A percentile compares a stretch with the other conserved stretches of the same genome.
Evolutionary conservation across 2,329 filamentous ascomycete genomes (phyloP).

Genomic region (Stachybotrys echinatus): DNA sequence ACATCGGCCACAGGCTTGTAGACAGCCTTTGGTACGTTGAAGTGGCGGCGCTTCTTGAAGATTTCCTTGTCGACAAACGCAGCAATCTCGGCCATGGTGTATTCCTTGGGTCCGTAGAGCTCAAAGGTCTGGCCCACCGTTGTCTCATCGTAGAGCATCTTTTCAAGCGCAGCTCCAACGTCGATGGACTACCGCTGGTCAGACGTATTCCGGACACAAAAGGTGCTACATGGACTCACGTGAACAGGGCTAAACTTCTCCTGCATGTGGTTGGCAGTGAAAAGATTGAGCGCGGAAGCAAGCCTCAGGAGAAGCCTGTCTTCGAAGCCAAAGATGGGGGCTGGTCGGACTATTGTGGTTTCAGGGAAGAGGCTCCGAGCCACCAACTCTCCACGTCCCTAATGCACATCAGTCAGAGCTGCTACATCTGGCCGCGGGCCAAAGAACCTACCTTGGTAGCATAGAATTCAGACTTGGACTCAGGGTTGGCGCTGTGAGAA

Average conservation of each 20-base stretch:
- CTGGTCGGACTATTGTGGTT: constrained; percentile 91
- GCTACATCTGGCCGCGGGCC: neutral
- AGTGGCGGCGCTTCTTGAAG: constrained; percentile 78
- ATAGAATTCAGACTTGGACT: constrained; percentile 85
- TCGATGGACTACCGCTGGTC: constrained; percentile 69
- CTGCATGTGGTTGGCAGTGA: constrained; percentile 91
- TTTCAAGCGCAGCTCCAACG: constrained; percentile 81
- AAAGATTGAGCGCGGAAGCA: constrained; percentile 71
- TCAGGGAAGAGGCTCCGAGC: constrained; percentile 90
- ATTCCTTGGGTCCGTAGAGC: constrained; percentile 89
- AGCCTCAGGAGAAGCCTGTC: constrained; percentile 86
- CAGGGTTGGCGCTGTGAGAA: constrained; percentile 79
- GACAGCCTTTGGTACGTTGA: constrained; percentile 81
- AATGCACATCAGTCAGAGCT: constrained; percentile 9
- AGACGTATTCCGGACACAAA: neutral
- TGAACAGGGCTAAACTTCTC: constrained; percentile 90
- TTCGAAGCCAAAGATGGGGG: constrained; percentile 92
- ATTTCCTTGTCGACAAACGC: constrained; percentile 89
- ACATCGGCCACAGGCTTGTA: constrained; percentile 70
- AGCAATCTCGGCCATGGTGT: constrained; percentile 82
- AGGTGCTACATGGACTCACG: constrained; percentile 41
- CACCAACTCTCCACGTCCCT: constrained; percentile 76
- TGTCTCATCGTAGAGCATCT: constrained; percentile 84
- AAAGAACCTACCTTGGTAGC: constrained; percentile 65
- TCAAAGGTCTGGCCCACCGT: constrained; percentile 90